Conservation (phyloP, 306 rosid species). For the Ormosia semicastrata region DNA sequence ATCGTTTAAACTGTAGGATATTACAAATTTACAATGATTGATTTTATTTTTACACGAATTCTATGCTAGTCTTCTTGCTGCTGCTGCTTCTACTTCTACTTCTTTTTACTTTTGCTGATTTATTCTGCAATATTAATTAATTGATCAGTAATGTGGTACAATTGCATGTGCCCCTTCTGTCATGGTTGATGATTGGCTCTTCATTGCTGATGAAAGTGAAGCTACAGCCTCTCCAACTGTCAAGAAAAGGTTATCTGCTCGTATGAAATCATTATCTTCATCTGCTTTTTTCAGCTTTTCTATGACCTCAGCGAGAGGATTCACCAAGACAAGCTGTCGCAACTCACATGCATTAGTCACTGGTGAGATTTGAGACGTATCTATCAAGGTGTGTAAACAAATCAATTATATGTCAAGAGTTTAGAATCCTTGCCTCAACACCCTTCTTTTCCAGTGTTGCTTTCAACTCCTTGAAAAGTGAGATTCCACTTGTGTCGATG, state of each 20-base stretch:
- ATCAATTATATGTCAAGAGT: neutral
- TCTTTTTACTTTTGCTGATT: neutral
- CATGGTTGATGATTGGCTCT: constrained; percentile 42
- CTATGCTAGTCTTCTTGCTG: neutral
- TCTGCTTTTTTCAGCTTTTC: constrained; percentile 77
- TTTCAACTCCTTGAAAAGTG: constrained; percentile 67
- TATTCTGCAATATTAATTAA: constrained; percentile 14
- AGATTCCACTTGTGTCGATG: constrained; percentile 88
- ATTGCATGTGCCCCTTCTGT: constrained; percentile 32
- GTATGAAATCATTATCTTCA: constrained; percentile 44
- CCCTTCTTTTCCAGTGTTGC: constrained; percentile 63
- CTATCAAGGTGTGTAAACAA: neutral
- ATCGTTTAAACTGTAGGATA: neutral
- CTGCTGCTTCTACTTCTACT: neutral
- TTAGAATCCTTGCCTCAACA: constrained; percentile 57
- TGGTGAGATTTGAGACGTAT: neutral
- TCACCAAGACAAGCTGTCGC: constrained; percentile 82
- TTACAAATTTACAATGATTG: neutral
- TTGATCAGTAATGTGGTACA: constrained; percentile 9
- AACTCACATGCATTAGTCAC: constrained; percentile 19
- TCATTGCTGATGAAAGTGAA: constrained; percentile 61
- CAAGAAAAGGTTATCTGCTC: constrained; percentile 61
- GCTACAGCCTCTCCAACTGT: constrained; percentile 86
- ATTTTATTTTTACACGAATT: neutral
- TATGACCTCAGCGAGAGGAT: constrained; percentile 84